phyloP scores from a whole-genome alignment of 176 grass and related monocot genomes.

The Zea luxurians region DNA sequence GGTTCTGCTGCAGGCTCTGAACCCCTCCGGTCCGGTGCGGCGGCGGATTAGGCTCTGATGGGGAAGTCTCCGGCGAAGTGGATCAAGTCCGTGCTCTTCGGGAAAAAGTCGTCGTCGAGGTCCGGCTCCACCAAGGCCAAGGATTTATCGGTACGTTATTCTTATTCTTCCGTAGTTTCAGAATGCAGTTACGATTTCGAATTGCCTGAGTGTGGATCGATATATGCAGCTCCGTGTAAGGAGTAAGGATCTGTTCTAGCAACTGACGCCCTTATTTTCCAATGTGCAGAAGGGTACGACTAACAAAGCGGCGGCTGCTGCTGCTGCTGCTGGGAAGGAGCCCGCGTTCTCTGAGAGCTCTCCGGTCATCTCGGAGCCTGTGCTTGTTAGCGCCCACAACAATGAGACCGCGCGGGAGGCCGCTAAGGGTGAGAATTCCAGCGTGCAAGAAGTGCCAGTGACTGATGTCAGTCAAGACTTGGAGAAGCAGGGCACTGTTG shows the following conservation, averaged over 20 bases:
- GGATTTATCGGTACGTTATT: slow-evolving; percentile 48
- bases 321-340: slow-evolving; percentile 35
- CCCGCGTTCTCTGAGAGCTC: slow-evolving; percentile 49
- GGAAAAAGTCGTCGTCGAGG: slow-evolving; percentile 70
- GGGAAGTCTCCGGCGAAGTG: slow-evolving; percentile 80
- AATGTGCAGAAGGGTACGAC: slow-evolving; percentile 46
- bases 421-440: slow-evolving; percentile 50
- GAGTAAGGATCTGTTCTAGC: slow-evolving; percentile 6
- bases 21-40: slow-evolving; percentile 26
- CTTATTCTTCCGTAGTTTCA: background rate
- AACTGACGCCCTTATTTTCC: background rate
- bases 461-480: slow-evolving; percentile 37
- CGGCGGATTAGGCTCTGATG: slow-evolving; percentile 47
- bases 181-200: background rate
- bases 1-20: slow-evolving; percentile 27
- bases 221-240: background rate
- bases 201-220: background rate
- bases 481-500: slow-evolving; percentile 40
- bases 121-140: slow-evolving; percentile 55
- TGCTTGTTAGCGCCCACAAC: slow-evolving; percentile 59
- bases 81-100: slow-evolving; percentile 73
- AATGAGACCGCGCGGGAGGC: slow-evolving; percentile 36
- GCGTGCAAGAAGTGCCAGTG: slow-evolving; percentile 36
- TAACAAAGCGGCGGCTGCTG: slow-evolving; percentile 49
- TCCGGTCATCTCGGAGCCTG: slow-evolving; percentile 77